These are phyloP conservation scores for Tephrocybe sp. DNA, from an alignment of 768 basidiomycete species.

Conservation along the genomic window DNA sequence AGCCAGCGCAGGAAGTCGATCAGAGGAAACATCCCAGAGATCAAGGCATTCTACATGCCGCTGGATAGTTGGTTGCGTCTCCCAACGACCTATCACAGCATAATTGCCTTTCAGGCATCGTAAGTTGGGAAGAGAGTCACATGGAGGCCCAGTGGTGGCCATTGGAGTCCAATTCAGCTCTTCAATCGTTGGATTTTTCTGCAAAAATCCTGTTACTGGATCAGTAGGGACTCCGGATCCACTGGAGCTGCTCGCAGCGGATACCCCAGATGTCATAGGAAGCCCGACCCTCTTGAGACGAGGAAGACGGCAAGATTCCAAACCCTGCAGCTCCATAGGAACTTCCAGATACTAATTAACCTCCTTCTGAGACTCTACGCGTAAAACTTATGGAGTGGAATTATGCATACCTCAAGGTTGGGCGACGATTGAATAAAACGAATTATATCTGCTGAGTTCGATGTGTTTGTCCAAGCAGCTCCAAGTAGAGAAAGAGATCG, in stretches of 20 bases:
- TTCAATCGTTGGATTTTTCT: slow-evolving; percentile 44
- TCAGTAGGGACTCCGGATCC: slow-evolving; percentile 26
- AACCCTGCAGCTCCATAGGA: slow-evolving; percentile 42
- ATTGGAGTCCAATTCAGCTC: slow-evolving; percentile 46
- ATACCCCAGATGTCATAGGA: slow-evolving; percentile 35
- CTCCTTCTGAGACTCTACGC: no score
- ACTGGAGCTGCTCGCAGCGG: neutral
- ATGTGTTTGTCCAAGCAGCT: slow-evolving; percentile 26
- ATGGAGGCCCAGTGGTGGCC: slow-evolving; percentile 28
- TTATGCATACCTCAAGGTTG: slow-evolving; percentile 24
- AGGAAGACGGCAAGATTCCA: slow-evolving; percentile 37
- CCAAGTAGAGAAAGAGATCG: slow-evolving; percentile 27
- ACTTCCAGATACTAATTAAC: slow-evolving; percentile 45
- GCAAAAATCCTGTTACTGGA: slow-evolving; percentile 37
- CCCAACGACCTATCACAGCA: slow-evolving; percentile 34
- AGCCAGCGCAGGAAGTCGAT: slow-evolving; percentile 26
- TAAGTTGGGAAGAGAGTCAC: slow-evolving; percentile 39
- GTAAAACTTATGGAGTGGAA: no score
- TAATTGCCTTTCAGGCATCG: slow-evolving; percentile 33
- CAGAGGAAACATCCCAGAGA: slow-evolving; percentile 27
- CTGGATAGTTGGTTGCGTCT: slow-evolving; percentile 16
- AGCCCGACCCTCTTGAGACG: slow-evolving; percentile 39
- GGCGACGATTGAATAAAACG: slow-evolving; percentile 27
- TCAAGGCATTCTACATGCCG: slow-evolving; percentile 36
- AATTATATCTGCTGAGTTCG: slow-evolving; percentile 21